Conservation (phyloP, 1,284 basidiomycete genomes). For the Inonotus obliquus region DNA sequence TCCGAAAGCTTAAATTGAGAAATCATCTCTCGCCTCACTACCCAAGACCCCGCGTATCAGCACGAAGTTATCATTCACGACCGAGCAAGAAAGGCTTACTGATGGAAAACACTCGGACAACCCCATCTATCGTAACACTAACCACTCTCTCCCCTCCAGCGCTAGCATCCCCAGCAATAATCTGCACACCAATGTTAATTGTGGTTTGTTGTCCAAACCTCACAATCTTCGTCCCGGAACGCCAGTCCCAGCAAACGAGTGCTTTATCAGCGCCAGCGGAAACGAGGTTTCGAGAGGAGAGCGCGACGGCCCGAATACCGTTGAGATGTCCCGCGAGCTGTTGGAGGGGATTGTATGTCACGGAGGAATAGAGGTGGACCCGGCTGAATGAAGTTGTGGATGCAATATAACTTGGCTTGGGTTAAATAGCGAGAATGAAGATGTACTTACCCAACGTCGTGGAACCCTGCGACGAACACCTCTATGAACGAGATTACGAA, state of each 20-base stretch:
- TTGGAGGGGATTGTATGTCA: slow-evolving; percentile 76
- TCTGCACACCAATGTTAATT: slow-evolving; percentile 85
- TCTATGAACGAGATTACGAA: slow-evolving; percentile 36
- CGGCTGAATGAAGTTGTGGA: slow-evolving; percentile 39
- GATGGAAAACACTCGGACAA: slow-evolving; percentile 88
- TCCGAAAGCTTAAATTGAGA: slow-evolving; percentile 86
- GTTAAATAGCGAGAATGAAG: background rate
- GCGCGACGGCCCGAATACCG: slow-evolving; percentile 81
- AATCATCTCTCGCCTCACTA: slow-evolving; percentile 78
- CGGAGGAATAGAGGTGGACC: slow-evolving; percentile 75
- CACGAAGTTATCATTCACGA: background rate
- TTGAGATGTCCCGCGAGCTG: slow-evolving; percentile 82
- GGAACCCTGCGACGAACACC: slow-evolving; percentile 88
- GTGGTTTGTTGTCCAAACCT: slow-evolving; percentile 92
- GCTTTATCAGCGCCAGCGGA: slow-evolving; percentile 87
- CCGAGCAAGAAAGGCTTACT: slow-evolving; percentile 40
- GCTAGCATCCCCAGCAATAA: slow-evolving; percentile 50
- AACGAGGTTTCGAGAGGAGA: slow-evolving; percentile 81
- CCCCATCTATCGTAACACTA: slow-evolving; percentile 87
- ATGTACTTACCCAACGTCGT: slow-evolving; percentile 76
- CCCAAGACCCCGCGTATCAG: background rate
- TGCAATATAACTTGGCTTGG: slow-evolving; percentile 2
- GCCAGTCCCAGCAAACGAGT: slow-evolving; percentile 90
- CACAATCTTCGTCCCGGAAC: slow-evolving; percentile 80
- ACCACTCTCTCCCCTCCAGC: slow-evolving; percentile 73